Percentiles rank a stretch among this genome's conserved stretches.
phyloP scores from a whole-genome alignment of 2,329 filamentous ascomycete genomes.

The Penicillium sclerotigenum region DNA sequence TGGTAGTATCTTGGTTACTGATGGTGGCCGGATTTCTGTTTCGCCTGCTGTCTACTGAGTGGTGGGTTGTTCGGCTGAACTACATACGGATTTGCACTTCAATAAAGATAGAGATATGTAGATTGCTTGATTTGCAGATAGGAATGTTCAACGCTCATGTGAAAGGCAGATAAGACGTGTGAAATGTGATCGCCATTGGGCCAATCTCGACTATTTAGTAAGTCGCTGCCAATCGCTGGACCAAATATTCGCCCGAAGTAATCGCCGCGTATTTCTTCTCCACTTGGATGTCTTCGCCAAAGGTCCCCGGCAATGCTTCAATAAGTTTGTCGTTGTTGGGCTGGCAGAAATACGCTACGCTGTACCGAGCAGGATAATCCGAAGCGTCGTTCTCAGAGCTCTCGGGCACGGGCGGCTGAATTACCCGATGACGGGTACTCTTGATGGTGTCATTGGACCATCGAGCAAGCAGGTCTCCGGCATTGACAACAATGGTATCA shows the following conservation, averaged over 20 bases:
- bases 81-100: background rate
- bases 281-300: conserved; percentile 50
- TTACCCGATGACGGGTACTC: conserved; percentile 84
- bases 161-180: background rate
- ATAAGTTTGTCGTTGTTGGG: conserved; percentile 74
- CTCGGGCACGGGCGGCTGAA: conserved; percentile 68
- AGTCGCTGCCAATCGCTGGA: conserved; percentile 75
- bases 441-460: conserved; percentile 93
- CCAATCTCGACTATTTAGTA: conserved; percentile 33
- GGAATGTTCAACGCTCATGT: background rate
- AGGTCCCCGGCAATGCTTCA: conserved; percentile 78
- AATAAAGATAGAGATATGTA: background rate
- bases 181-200: no score
- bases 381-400: conserved; percentile 31
- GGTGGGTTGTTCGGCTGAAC: background rate
- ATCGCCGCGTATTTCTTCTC: conserved; percentile 78
- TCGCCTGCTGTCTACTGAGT: conserved; percentile 55
- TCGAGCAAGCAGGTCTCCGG: conserved; percentile 77
- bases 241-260: conserved; percentile 76
- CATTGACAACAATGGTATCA: conserved; percentile 82
- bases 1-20: conserved; percentile 60
- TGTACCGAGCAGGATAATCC: conserved; percentile 72
- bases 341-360: conserved; percentile 90
- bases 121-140: background rate
- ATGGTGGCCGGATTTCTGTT: conserved; percentile 59